Conservation (phyloP, 352 stramenopile species). For the Discostella stelligera region DNA sequence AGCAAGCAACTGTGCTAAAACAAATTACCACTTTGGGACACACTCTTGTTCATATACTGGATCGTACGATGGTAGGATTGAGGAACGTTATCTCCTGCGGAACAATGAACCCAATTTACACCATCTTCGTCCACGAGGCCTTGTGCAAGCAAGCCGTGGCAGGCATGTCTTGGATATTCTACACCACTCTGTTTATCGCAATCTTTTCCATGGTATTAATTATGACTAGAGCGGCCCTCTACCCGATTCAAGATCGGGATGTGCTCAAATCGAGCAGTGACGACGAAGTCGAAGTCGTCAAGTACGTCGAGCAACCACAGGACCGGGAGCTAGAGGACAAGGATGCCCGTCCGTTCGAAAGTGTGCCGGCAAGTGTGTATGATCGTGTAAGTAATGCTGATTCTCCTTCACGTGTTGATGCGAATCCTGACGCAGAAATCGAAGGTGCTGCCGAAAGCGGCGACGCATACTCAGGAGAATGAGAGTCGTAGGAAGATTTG, state of each 20-base stretch:
- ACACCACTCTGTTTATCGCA: constrained; percentile 21
- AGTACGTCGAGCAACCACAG: too few relatives aligned
- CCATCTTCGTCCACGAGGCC: constrained; percentile 42
- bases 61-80: constrained; percentile 28
- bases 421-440: too few relatives aligned
- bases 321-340: too few relatives aligned
- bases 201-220: constrained; percentile 57
- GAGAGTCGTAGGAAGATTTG: too few relatives aligned
- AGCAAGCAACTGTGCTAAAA: constrained; percentile 24
- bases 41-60: constrained; percentile 27
- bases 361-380: too few relatives aligned
- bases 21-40: constrained; percentile 16
- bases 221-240: constrained; percentile 43
- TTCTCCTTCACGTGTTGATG: too few relatives aligned
- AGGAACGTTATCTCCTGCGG: constrained; percentile 36
- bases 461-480: too few relatives aligned
- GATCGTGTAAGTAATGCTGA: too few relatives aligned
- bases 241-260: constrained; percentile 39
- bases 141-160: constrained; percentile 23
- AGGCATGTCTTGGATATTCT: constrained; percentile 43
- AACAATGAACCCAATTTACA: constrained; percentile 58
- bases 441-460: too few relatives aligned
- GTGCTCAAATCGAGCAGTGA: too few relatives aligned
- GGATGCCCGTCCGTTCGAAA: too few relatives aligned
- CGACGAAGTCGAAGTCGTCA: too few relatives aligned